Evolutionary conservation across 2,329 filamentous ascomycete species (phyloP), one percentile per base, ranked within the genome.

Genomic region (Pseudophaeomoniella oleicola): DNA sequence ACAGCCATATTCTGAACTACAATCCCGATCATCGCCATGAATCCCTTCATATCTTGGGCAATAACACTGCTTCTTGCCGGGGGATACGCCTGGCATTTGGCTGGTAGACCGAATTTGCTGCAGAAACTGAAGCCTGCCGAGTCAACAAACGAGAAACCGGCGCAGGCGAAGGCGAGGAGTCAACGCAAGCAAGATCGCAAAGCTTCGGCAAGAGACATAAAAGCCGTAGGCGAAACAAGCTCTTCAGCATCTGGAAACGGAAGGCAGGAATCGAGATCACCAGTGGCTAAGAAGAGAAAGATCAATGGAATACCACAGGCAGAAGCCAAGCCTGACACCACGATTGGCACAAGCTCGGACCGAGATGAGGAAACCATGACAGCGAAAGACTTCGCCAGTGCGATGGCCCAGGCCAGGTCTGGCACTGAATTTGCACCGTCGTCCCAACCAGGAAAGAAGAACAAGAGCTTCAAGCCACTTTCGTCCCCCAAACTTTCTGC

Each of bases 351-450:
- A 31, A 41, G 58, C 4, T 56, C 49, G 39, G 43, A 53, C 15
- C 57, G 64, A 39, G 70, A 64, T 39, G 57, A 79, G 39, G 75
- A 79, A 40, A 71, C 71, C 32, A 65, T 75, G 38, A 75, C 78
- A 51, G 80, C 81, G 54, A 72, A 71, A 49, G 81, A 86, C 46
- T 88, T 90, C 55, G 84, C 84, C 19, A 72, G 72, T 49, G 78
- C 82, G 54, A 67, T 90, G 46, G 64, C 74, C 39, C 78, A 71
- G 48, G 69, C 78, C 35, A 80, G 84, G 62, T 67, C 81, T 45
- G 83, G 83, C 40, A 72, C 71, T 43, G 72, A 72, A 2, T 50
- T 70, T 73, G 47, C 63, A 58, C 41, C 44, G 16, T 19, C 41
- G 13, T 42, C 50, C 54, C 39, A 45, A 41, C 22, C 46, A 39